Base-by-base conservation (phyloP, 495 filamentous ascomycete genomes). In the Neurospora africana region DNA sequence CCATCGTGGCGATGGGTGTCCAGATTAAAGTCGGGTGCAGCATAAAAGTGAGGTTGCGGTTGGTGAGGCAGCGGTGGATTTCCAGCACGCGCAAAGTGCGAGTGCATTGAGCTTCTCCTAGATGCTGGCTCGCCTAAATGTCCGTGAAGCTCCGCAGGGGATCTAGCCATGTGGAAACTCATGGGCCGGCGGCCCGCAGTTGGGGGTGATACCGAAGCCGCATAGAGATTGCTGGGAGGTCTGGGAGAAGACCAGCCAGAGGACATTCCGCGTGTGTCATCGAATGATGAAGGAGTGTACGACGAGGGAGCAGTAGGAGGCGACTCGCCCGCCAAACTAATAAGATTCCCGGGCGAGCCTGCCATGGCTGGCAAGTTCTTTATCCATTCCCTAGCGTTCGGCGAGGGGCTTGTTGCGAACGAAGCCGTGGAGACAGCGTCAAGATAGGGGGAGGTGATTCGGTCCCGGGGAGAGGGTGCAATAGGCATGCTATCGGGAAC, bases 61-160 rank as follows among this genome's bases (percentile, higher is more conserved):
- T 93, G 87, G 81, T 96, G 93, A 8, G 93, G 93, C 23, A 90
- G 87, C 39, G 93, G 92, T n/a, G 89, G 89, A 70, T 89, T 85
- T 21, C 82, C 81, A 19, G 77, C 79, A 15, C 83, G 78, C 13
- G 83, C 79, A 70, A 83, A 84, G 30, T 86, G 86, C 5, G 88
- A 88, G 73, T 89, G 87, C 86, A 90, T 87, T 23, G 87, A 89
- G 70, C 86, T 85, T 74, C 88, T 82, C 61, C 86, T 78, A 27
- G 78, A 76, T 21, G 79, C 77, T 8, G 82, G 81, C 13, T 82
- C 69, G 15, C 68, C 78, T 44, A 82, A 78, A n/a, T 82, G 83
- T 58, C 82, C 79, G 35, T 83, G 85, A 5, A 82, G 71, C 53
- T 86, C 84, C 58, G 81, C 80, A 2, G 82, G 79, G 10, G 79